Conservation (phyloP, 2,329 filamentous ascomycete genomes). For the Xylariaceae sp. region DNA sequence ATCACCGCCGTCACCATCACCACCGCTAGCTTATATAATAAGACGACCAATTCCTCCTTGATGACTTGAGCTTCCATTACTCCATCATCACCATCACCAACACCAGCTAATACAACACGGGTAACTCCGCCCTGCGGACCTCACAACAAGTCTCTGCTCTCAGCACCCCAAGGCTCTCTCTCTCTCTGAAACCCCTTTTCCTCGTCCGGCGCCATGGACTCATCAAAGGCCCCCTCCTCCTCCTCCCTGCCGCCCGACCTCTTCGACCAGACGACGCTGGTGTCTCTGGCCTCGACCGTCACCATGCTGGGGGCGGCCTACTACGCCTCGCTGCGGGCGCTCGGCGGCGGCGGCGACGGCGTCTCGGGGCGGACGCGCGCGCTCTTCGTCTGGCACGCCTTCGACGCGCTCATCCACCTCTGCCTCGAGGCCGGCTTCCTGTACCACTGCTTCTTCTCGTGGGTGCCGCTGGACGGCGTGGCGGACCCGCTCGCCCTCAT, state of each 20-base stretch:
- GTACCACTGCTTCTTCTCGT: slow-evolving; percentile 84
- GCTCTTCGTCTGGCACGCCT: slow-evolving; percentile 91
- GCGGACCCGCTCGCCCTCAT: slow-evolving; percentile 31
- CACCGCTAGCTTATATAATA: too few species aligned
- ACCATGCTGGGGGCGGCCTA: slow-evolving; percentile 46
- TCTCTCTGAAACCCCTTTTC: too few species aligned
- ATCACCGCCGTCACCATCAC: too few species aligned
- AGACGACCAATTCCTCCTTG: too few species aligned
- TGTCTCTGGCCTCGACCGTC: slow-evolving; percentile 49
- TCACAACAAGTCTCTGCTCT: too few species aligned
- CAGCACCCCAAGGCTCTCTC: too few species aligned
- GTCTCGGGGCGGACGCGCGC: slow-evolving; percentile 63
- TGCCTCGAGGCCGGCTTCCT: slow-evolving; percentile 86
- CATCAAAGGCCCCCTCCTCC: slow-evolving; percentile 16
- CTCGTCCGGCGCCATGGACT: neutral
- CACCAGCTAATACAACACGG: too few species aligned
- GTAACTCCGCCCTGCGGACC: too few species aligned
- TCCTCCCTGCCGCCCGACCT: slow-evolving; percentile 42
- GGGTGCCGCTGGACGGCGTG: slow-evolving; percentile 29
- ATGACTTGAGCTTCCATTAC: too few species aligned
- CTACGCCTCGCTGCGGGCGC: slow-evolving; percentile 35
- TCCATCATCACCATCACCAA: too few species aligned
- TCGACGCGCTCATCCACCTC: slow-evolving; percentile 87
- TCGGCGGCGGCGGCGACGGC: slow-evolving; percentile 38
- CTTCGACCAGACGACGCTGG: slow-evolving; percentile 52